Evolutionary conservation across 1,139 yeast genomes (phyloP).

Genomic region (Hemisphaericaspora xylanilytica): DNA sequence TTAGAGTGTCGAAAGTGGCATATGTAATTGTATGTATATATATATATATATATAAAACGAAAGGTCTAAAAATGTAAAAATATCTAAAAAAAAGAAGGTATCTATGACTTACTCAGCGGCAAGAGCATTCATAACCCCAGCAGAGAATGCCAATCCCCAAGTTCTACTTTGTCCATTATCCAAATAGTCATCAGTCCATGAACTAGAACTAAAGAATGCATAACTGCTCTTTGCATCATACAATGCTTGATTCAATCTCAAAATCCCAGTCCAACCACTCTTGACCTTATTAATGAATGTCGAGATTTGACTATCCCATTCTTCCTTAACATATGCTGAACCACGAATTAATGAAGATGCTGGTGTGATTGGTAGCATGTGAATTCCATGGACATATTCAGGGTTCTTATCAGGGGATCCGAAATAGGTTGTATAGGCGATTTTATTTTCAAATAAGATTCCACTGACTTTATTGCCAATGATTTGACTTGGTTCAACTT

Average conservation of each 20-base stretch:
- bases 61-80: no score
- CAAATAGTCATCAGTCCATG: conserved; percentile 35
- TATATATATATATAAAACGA: no score
- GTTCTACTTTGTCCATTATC: conserved; percentile 88
- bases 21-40: no score
- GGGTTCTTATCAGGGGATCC: conserved; percentile 40
- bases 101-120: conserved; percentile 1
- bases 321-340: conserved; percentile 70
- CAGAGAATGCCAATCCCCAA: conserved; percentile 81
- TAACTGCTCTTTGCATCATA: conserved; percentile 66
- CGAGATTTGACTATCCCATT: conserved; percentile 62
- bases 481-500: conserved; percentile 54
- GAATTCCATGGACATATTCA: conserved; percentile 92
- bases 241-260: conserved; percentile 74
- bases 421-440: conserved; percentile 74
- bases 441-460: conserved; percentile 77
- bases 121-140: conserved; percentile 32
- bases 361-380: conserved; percentile 83
- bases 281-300: conserved; percentile 51
- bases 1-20: no score
- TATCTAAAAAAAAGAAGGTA: no score
- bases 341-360: conserved; percentile 74
- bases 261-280: conserved; percentile 86
- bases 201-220: conserved; percentile 53
- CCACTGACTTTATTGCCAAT: conserved; percentile 69